Evolutionary conservation across 2,329 filamentous ascomycete species (phyloP).

Genomic region (Sclerotinia borealis): DNA sequence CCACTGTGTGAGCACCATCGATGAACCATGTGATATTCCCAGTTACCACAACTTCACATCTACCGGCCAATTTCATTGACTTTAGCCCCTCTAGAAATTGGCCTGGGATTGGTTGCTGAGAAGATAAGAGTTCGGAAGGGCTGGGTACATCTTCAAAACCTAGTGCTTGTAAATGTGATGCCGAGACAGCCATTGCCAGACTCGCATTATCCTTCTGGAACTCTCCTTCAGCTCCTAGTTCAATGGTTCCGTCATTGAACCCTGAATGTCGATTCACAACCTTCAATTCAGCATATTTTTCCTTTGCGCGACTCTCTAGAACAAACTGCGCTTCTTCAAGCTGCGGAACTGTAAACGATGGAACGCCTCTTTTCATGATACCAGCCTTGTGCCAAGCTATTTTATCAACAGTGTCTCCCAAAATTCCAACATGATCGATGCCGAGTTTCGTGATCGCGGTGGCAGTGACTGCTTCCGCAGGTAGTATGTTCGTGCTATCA

Average conservation of each 20-base stretch:
- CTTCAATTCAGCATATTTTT: slow-evolving; percentile 19
- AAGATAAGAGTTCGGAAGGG: not conserved
- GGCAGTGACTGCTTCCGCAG: slow-evolving; percentile 48
- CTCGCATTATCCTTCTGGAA: slow-evolving; percentile 56
- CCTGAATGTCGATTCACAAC: slow-evolving; percentile 26
- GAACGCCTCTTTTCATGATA: slow-evolving; percentile 65
- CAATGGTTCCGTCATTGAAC: slow-evolving; percentile 39
- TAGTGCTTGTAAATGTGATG: slow-evolving; percentile 43
- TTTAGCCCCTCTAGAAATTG: slow-evolving; percentile 68
- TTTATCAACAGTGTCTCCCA: slow-evolving; percentile 71
- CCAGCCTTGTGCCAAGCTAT: slow-evolving; percentile 94
- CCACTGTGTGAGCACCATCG: slow-evolving; percentile 89
- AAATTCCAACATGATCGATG: slow-evolving; percentile 76
- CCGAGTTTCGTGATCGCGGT: slow-evolving; percentile 73
- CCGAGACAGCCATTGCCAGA: slow-evolving; percentile 50
- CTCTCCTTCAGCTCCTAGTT: slow-evolving; percentile 44
- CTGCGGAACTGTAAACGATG: slow-evolving; percentile 58
- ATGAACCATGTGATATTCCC: slow-evolving; percentile 71
- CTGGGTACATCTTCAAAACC: slow-evolving; percentile 13
- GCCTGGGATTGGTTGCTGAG: slow-evolving; percentile 41
- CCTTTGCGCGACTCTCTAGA: slow-evolving; percentile 51
- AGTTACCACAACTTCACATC: slow-evolving; percentile 59
- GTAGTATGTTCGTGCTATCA: slow-evolving; percentile 83
- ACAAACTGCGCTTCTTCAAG: slow-evolving; percentile 51
- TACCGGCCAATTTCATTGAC: slow-evolving; percentile 67